phyloP scores from a whole-genome alignment of 2,329 filamentous ascomycete genomes.

The Aspergillus oerlinghausenensis region DNA sequence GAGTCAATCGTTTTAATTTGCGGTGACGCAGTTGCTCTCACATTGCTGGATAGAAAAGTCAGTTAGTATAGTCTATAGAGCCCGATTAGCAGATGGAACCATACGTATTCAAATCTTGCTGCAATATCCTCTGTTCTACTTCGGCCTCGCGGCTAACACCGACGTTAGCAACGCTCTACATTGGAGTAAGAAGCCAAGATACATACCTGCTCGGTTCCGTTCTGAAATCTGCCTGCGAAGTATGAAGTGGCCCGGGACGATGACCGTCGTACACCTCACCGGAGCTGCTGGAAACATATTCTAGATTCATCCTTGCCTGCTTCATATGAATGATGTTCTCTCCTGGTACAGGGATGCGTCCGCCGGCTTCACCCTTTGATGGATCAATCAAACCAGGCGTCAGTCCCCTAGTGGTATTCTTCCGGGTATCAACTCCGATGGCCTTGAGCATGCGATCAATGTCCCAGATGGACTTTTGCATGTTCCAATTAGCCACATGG shows the following conservation, averaged over 20 bases:
- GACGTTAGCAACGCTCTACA: background rate
- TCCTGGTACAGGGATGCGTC: slow-evolving; percentile 7
- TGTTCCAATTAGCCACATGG: slow-evolving; percentile 10
- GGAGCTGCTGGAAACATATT: background rate
- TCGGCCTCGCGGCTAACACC: background rate
- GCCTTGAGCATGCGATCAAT: slow-evolving; percentile 1
- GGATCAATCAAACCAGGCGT: slow-evolving; percentile 15
- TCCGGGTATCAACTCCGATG: slow-evolving; percentile 4
- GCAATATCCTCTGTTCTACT: background rate
- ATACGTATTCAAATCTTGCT: background rate
- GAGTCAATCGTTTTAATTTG: background rate
- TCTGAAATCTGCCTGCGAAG: background rate
- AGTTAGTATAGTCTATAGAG: background rate
- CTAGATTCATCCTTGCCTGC: background rate
- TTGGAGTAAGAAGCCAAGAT: background rate
- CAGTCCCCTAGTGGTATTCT: slow-evolving; percentile 14
- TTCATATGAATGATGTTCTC: background rate
- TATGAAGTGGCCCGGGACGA: background rate
- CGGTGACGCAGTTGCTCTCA: background rate
- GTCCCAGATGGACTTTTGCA: slow-evolving; percentile 5
- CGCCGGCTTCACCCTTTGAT: slow-evolving; percentile 11
- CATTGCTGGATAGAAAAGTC: background rate
- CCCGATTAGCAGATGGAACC: background rate
- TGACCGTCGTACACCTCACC: background rate
- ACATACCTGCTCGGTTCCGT: background rate